Percentiles rank a stretch among this genome's conserved stretches.
phyloP scores from a whole-genome alignment of 139 green algal species.

The Micractinium conductrix region DNA sequence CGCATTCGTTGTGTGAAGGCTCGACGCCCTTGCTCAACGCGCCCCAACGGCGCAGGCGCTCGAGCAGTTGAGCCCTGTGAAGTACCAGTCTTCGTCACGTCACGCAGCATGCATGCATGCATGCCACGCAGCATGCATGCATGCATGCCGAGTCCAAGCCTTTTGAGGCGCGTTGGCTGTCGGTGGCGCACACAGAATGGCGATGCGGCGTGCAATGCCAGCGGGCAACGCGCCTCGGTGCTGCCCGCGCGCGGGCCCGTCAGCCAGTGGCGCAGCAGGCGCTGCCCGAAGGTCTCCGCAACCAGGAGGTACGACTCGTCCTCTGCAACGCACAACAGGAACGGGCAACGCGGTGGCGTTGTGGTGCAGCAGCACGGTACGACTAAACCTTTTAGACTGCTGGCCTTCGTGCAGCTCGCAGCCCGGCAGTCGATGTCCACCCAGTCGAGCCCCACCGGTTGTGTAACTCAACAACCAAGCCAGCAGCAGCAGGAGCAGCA shows the following conservation, averaged over 20 bases:
- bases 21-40: too few species aligned
- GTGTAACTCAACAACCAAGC: too few species aligned
- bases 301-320: constrained; percentile 70
- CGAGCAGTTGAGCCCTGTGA: not conserved
- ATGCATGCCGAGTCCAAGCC: not conserved
- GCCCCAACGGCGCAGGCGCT: too few species aligned
- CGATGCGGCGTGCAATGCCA: too few species aligned
- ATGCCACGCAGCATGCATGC: not conserved
- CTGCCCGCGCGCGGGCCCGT: constrained; percentile 54
- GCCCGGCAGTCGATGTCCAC: not conserved
- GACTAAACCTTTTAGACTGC: too few species aligned
- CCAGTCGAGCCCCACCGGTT: too few species aligned
- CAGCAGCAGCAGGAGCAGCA: too few species aligned
- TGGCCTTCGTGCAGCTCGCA: too few species aligned
- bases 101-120: not conserved
- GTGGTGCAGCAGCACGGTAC: too few species aligned
- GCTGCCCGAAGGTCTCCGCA: constrained; percentile 43
- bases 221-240: constrained; percentile 18
- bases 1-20: too few species aligned
- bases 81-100: too few species aligned
- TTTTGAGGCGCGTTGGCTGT: too few species aligned
- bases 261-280: constrained; percentile 65
- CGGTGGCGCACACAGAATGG: not conserved
- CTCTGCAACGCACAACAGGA: constrained; percentile 2
- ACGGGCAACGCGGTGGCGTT: not conserved